These are phyloP conservation scores for Chondrus crispus DNA, from an alignment of 23 red algal genomes.

Conservation along the genomic window DNA sequence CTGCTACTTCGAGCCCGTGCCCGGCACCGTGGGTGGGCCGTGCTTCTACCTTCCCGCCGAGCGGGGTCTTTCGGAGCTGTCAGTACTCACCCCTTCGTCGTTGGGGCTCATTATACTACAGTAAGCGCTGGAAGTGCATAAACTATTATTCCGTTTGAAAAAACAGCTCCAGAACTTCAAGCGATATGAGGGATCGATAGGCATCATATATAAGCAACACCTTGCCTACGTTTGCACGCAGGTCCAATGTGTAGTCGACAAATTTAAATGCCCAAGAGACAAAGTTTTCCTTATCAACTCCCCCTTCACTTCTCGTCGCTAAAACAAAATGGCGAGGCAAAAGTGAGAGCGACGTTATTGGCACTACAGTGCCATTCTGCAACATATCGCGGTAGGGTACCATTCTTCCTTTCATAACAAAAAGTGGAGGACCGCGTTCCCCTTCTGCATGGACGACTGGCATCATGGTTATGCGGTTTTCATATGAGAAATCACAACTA, in stretches of 20 bases:
- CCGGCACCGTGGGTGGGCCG: too few relatives aligned
- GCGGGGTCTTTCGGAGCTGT: too few relatives aligned
- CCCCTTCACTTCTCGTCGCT: neutral
- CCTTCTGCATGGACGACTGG: neutral
- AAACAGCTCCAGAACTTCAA: neutral
- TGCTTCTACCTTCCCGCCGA: too few relatives aligned
- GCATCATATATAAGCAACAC: slow-evolving; percentile 9
- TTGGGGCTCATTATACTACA: too few relatives aligned
- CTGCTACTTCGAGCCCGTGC: too few relatives aligned
- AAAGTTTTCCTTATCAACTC: neutral
- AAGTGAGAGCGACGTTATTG: neutral
- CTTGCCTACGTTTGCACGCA: neutral
- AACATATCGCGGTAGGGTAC: neutral
- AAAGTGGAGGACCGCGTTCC: neutral
- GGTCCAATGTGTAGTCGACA: neutral
- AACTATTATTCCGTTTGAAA: neutral
- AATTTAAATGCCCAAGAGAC: neutral
- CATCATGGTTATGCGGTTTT: neutral
- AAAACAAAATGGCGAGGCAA: neutral
- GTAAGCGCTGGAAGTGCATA: neutral
- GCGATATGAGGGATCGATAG: neutral
- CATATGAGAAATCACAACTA: too few relatives aligned
- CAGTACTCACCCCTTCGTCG: too few relatives aligned
- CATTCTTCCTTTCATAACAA: neutral
- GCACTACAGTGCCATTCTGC: neutral